Evolutionary conservation across 768 basidiomycete genomes (phyloP), one percentile per base, ranked within the genome.

Genomic region (Tulasnella sp.): DNA sequence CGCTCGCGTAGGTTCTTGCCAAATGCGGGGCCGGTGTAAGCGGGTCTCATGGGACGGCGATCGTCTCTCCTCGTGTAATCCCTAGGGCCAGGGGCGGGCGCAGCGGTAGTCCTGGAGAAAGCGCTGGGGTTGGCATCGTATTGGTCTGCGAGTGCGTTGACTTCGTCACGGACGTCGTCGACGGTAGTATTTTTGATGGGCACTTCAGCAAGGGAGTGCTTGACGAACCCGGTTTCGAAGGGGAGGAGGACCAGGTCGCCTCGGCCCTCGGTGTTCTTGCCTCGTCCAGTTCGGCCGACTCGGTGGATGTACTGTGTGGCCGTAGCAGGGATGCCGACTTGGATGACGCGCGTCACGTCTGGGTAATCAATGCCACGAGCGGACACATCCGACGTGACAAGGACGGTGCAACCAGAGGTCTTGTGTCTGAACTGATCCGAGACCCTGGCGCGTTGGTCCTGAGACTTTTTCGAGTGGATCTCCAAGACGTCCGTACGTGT

Each of bases 351-450:
- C 0, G 88, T 89, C 21, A 93, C 87, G 19, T 80, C 82, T 7
- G 90, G 90, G 69, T 94, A 95, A 70, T 95, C 89, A 47, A 94
- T 80, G 15, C 89, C 89, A 60, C 90, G 81, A 21, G 90, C 89
- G 27, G 88, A 92, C 4, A 95, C 83, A 65, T 95, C 92, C 1
- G 90, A 92, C 3, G 84, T 86, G 65, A 96, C 76, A 53, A 95
- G 79, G 29, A 96, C 74, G 2, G 80, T 74, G 0, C 83, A 78
- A 3, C 75, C 75, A 1, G 72, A 68, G 17, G 64, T 75, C 63
- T 85, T 81, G 4, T 60, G 66, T 58, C 83, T 75, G 77, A 90
- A 94, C 10, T 64, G 53, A 13, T 78, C 75, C 1, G 85, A 86
- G 0, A 82, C 77, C 2, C 65, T 67, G 5, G 78, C 76, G 27